Base-by-base conservation (phyloP, 805 yeast genomes). In the Metschnikowia borealis region DNA sequence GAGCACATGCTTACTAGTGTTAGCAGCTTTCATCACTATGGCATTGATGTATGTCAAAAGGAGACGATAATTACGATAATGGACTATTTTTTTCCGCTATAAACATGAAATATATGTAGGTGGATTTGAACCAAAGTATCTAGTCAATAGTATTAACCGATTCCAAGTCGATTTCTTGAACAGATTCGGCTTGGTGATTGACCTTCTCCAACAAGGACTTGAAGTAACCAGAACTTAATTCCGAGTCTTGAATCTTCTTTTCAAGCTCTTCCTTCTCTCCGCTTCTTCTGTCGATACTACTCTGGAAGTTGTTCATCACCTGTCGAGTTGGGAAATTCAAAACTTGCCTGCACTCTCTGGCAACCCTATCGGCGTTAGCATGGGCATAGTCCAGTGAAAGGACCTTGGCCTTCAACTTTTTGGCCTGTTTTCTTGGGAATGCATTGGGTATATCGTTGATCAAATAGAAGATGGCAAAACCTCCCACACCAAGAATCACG, bases 361-460 rank as follows among this genome's bases (percentile, higher is more conserved):
- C 76, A 6, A 94, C 80, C 53, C 99, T 77, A 44, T 77, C 79
- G 0, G 96, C 83, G 63, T 91, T 92, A 41, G 74, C 60, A 58
- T 87, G 94, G 11, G 87, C 83, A 60, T 90, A 94, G 53, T 91
- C 97, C 57, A 83, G 67, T 14, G 78, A 80, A 38, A 74, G 74
- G 33, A 94, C 72, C 60, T 85, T 86, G 6, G 62, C 62, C 54
- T 79, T 80, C 56, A 92, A 79, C 66, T 87, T 89, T 44, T 77
- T 74, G 0, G 94, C 89, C 51, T 89, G 78, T 51, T 90, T 90
- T 56, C 89, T 75, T 17, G 96, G 95, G 59, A 89, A 82, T 0
- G 97, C 96, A 59, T 85, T 81, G 2, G 97, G 97, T 13, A 95
- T 81, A 65, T 94, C 98, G 52, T 77, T 74, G 17, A 89, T 70